Base-by-base conservation (phyloP, 169 alveolate species). In the Plasmodium ovale region DNA sequence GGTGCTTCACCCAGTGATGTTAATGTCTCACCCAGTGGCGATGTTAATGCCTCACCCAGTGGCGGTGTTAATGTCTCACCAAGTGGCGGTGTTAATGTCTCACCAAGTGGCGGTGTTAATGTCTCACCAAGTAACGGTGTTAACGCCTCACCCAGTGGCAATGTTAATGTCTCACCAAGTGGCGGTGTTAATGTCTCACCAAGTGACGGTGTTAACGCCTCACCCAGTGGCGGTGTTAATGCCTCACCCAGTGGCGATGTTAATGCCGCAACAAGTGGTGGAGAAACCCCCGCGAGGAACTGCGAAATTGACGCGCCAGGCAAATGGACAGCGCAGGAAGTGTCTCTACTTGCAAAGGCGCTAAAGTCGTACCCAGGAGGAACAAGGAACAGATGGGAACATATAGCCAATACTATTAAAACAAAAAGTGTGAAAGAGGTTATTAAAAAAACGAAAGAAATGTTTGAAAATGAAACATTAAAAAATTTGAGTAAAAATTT, bases 291-390 rank as follows among this genome's bases (percentile, higher is more conserved):
- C 16, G 59, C 58, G 33, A 51, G 53, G 14, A 51, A 64, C 53
- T 19, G 44, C 23, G 65, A 87, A 54, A 25, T 39, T 44, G 77
- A 67, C 27, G 69, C 25, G 9, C 19, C 31, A 51, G 67, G 94
- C n/a, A 95, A 85, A 53, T 97, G 99, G 99, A 94, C 97, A 0
- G 87, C 93, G 31, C 97, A 95, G 25, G 99, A 97, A 71, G 91
- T 96, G 53, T 92, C 96, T 25, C 87, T 93, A 14, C 94, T 97
- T 16, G 92, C 97, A 31, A 96, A 97, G 87, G 98, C 97, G 25
- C 92, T 97, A 23, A 96, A 95, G 51, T 89, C 95, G 84, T 95
- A 93, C 88, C 98, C 98, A 29, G 98, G 97, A 0, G 99, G 98
- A 5, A 91, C 95, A 19, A 94, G 92, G 54, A 93, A 96, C 64